Evolutionary conservation across 768 basidiomycete species (phyloP), one percentile per base, ranked within the genome.

Genomic region (Termitomyces sp.): DNA sequence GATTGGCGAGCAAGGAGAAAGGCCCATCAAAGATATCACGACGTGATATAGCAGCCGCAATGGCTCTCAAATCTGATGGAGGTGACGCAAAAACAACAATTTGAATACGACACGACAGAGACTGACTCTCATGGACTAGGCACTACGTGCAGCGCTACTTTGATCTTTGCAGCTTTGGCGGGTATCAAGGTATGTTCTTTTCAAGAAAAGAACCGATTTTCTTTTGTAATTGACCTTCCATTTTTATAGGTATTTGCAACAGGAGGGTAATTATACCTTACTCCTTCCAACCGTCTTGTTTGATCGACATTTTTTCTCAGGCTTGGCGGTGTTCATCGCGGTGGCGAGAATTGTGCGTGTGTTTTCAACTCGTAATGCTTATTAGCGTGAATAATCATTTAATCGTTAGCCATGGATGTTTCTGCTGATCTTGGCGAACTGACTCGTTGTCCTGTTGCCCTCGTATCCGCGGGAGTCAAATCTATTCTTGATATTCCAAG

Each of bases 371-470:
- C 14, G 5, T 24, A 49, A 24, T n/a, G 53, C 1, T 52, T 3
- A 20, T n/a, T 22, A 41, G 16, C 48, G 18, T 5, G 12, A 37
- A n/a, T 26, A 20, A 52, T 18, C 14, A 37, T 26, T 50, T 10
- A 10, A 50, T 29, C 46, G 20, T 50, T 24, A 97, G 93, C 92
- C 18, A 85, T 98, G 84, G 96, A 99, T 66, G 76, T 99, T 29
- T 98, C 96, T 16, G 94, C 96, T 16, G 96, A 99, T 69, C 77
- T 99, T 16, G 86, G 87, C 9, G 94, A 98, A 68, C 81, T 99
- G 34, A 79, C 90, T 22, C 81, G 92, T 20, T 96, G 92, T 64
- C 90, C 94, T 22, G 91, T 98, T 46, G 94, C 89, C 3, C 79
- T 99, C 36, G 85, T 98, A 10, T 96, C 95, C 18, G 89, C 94